Conservation (phyloP, 768 basidiomycete species). For the Termitomyces sp. region DNA sequence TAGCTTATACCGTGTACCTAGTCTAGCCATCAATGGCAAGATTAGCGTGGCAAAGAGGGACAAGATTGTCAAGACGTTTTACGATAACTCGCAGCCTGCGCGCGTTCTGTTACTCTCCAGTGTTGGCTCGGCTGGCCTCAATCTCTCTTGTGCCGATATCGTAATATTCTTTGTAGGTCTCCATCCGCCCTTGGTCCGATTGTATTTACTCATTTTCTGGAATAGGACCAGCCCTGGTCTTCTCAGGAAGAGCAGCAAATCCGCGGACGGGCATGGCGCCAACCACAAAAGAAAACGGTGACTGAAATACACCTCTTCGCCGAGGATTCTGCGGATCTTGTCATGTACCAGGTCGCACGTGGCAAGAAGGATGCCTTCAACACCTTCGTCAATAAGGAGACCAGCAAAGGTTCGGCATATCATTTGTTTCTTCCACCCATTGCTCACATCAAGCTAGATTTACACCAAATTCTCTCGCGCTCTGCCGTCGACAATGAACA, state of each 20-base stretch:
- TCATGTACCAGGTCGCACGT: constrained; percentile 8
- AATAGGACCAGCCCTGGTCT: constrained; percentile 13
- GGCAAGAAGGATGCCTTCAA: constrained; percentile 13
- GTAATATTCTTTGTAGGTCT: constrained; percentile 20
- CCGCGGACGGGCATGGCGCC: constrained; percentile 1
- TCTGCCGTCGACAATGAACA: neutral
- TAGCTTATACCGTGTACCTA: neutral
- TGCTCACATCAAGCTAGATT: neutral
- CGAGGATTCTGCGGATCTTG: constrained; percentile 10
- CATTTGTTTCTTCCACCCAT: neutral
- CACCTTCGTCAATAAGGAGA: constrained; percentile 13
- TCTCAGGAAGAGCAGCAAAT: constrained; percentile 15
- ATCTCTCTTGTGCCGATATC: constrained; percentile 14
- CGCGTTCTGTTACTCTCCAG: constrained; percentile 19
- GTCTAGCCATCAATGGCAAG: constrained; percentile 14
- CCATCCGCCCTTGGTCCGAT: neutral
- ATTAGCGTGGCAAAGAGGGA: constrained; percentile 3
- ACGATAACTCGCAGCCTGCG: neutral
- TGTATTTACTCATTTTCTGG: too few relatives aligned
- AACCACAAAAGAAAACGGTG: constrained; percentile 11
- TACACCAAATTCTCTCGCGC: neutral
- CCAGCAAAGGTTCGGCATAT: constrained; percentile 1
- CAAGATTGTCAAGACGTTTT: constrained; percentile 10
- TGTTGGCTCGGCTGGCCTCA: constrained; percentile 20
- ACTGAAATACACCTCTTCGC: constrained; percentile 10